Base-by-base conservation (phyloP, 768 basidiomycete species). In the Tricholoma furcatifolium region DNA sequence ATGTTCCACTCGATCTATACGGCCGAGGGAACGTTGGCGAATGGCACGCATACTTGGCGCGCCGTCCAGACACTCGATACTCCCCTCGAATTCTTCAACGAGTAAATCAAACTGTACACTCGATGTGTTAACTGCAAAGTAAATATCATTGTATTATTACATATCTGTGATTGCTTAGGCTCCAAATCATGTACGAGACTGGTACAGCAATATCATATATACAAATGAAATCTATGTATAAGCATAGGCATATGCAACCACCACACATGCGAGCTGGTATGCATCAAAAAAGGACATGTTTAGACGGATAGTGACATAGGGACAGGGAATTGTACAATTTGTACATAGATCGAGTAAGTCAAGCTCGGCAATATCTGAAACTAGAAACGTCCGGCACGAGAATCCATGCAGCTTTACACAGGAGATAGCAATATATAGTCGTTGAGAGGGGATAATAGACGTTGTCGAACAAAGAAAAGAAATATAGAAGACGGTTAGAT, bases 1-100 rank as follows among this genome's bases (percentile, higher is more conserved):
- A 69, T 54, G 36, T 89, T 89, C 69, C 89, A 91, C 65, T 88
- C 87, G 3, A 65, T 91, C 39, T 83, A 81, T 67, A 88, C 81
- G 10, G 76, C 84, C 34, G 85, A 85, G 76, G 36, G 67, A 75
- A 53, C 66, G 67, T 47, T 74, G 78, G 50, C 68, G 60, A 34
- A 75, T 77, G 40, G 76, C 12, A 17, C 30, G 36, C 32, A 74
- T 8, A 75, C 74, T 46, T 90, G 81, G 78, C 72, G 78, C 50
- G 88, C 88, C 9, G 78, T 91, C 57, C 87, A 90, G 57, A 76
- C 74, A 2, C 56, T 62, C 31, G 76, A 79, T 51, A 79, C 74
- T 15, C 83, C 84, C 2, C 70, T 91, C 50, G 79, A 83, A 56
- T 85, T 86, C 69, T 88, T 88, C 75, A 81, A 85, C 62, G 85